Evolutionary conservation across 1,284 basidiomycete species (phyloP).

Genomic region (Ceratobasidium sp.): DNA sequence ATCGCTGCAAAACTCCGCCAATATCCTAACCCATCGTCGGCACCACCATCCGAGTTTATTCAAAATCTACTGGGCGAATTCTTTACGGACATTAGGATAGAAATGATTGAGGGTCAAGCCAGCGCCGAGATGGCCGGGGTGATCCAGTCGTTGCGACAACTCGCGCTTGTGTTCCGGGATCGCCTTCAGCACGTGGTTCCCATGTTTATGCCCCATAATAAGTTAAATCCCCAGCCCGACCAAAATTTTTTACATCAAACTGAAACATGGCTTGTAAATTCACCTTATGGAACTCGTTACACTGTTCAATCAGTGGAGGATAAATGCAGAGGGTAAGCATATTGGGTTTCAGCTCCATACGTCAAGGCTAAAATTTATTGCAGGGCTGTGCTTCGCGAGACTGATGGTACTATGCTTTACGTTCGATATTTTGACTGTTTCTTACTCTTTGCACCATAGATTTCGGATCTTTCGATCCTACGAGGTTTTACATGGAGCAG

Average conservation of each 20-base stretch:
- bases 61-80: not conserved
- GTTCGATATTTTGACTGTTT: not conserved
- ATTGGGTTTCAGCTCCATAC: not conserved
- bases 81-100: not conserved
- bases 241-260: not conserved
- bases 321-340: not conserved
- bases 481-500: not conserved
- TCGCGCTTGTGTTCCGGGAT: not conserved
- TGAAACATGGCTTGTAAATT: not conserved
- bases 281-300: not conserved
- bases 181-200: not conserved
- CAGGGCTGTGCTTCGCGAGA: slow-evolving; percentile 4
- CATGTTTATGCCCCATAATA: not conserved
- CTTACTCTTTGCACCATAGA: not conserved
- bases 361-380: not conserved
- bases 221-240: not conserved
- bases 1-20: not conserved
- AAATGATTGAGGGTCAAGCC: not conserved
- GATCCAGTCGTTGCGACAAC: not conserved
- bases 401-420: not conserved
- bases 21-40: not conserved
- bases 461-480: not conserved
- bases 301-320: not conserved
- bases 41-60: slow-evolving; percentile 1
- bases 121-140: not conserved